A percentile compares a stretch with the other conserved stretches of the same genome.
Evolutionary conservation across 768 basidiomycete genomes (phyloP).

Genomic region (Tricholomella constricta): DNA sequence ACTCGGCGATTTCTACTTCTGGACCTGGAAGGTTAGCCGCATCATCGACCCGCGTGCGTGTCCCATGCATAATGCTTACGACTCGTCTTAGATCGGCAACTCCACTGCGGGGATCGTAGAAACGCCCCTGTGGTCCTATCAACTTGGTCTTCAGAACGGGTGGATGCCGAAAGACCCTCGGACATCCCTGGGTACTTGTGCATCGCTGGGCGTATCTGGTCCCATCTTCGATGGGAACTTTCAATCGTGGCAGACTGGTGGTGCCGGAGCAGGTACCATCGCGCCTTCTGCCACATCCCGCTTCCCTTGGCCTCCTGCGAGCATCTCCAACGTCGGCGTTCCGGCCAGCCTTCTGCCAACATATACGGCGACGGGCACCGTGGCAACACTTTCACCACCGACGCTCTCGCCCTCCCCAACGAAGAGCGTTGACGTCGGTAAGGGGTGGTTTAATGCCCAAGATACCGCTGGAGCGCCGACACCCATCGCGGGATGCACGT

Average conservation of each 20-base stretch:
- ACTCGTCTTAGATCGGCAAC: conserved; percentile 33
- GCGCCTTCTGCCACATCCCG: conserved; percentile 41
- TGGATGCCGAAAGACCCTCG: conserved; percentile 58
- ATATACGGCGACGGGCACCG: conserved; percentile 69
- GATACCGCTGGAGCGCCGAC: conserved; percentile 52
- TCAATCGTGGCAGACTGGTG: conserved; percentile 71
- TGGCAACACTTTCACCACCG: conserved; percentile 53
- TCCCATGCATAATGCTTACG: neutral
- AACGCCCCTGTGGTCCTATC: conserved; percentile 53
- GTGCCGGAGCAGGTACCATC: conserved; percentile 52
- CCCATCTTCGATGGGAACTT: conserved; percentile 46
- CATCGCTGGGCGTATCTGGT: conserved; percentile 46
- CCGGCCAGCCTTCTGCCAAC: conserved; percentile 53
- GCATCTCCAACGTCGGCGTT: conserved; percentile 39
- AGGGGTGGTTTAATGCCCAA: conserved; percentile 57
- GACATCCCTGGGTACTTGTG: conserved; percentile 60
- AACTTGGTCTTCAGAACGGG: conserved; percentile 40
- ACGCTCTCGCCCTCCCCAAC: conserved; percentile 40
- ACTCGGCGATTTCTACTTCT: conserved; percentile 41
- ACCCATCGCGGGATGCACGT: conserved; percentile 54
- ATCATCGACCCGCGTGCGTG: neutral
- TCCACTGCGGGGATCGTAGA: conserved; percentile 39
- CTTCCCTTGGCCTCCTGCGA: conserved; percentile 64
- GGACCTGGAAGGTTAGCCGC: conserved; percentile 51
- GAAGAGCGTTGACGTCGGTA: conserved; percentile 42